Evolutionary conservation across 2,329 filamentous ascomycete genomes (phyloP).

Genomic region (Simplicillium aogashimaense): DNA sequence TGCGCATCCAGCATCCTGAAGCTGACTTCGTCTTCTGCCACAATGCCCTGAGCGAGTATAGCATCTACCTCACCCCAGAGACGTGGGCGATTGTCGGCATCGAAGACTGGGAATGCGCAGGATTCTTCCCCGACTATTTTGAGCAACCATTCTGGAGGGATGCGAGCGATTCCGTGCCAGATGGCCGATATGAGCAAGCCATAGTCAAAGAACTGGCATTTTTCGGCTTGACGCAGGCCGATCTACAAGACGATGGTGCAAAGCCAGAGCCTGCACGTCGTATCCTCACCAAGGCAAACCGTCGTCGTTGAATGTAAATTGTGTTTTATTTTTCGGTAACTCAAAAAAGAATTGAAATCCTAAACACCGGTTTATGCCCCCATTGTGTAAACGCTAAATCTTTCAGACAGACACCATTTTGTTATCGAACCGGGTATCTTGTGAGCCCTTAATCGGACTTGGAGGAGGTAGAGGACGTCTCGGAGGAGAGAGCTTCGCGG

Average conservation of each 20-base stretch:
- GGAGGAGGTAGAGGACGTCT: conserved; percentile 23
- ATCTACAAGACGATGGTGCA: neutral
- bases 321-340: no score
- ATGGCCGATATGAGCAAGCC: neutral
- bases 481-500: conserved; percentile 17
- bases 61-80: neutral
- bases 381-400: no score
- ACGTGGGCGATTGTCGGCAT: conserved; percentile 1
- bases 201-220: neutral
- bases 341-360: no score
- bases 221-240: neutral
- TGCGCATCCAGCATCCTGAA: neutral
- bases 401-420: no score
- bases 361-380: no score
- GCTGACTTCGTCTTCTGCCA: conserved; percentile 2
- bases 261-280: no score
- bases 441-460: neutral
- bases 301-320: no score
- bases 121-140: conserved; percentile 1
- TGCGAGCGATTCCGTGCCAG: neutral
- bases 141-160: conserved; percentile 1
- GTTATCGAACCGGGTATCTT: no score
- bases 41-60: neutral
- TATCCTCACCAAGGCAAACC: no score
- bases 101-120: conserved; percentile 4